Conservation (phyloP, 805 yeast species). For the Ogataea ganodermae region DNA sequence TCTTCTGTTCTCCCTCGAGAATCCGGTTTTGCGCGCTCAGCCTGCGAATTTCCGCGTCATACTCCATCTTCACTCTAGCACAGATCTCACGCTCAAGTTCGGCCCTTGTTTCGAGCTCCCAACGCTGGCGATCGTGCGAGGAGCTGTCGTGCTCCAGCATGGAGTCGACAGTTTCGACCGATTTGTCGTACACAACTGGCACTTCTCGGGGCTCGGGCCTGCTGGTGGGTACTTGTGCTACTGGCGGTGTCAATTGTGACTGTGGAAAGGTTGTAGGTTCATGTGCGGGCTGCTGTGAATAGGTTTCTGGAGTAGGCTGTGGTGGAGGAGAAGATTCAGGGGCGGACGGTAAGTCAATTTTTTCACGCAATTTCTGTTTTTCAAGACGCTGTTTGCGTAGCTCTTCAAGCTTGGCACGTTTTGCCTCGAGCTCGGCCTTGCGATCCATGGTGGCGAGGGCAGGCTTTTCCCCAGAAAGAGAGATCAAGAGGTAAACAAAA, state of each 20-base stretch:
- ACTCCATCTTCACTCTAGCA: slow-evolving; percentile 14
- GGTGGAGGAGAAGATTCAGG: background rate
- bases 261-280: too few species aligned
- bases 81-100: slow-evolving; percentile 18
- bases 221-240: background rate
- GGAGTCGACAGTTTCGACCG: slow-evolving; percentile 22
- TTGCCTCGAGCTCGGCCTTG: slow-evolving; percentile 46
- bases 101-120: slow-evolving; percentile 15
- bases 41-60: slow-evolving; percentile 9
- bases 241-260: background rate
- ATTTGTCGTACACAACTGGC: slow-evolving; percentile 19
- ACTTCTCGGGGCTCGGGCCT: background rate
- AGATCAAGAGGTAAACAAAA: background rate
- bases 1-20: slow-evolving; percentile 6
- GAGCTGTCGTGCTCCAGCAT: slow-evolving; percentile 12
- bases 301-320: slow-evolving; percentile 1
- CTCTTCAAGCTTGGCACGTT: slow-evolving; percentile 51
- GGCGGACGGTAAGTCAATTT: background rate
- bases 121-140: slow-evolving; percentile 2
- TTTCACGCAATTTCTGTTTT: slow-evolving; percentile 18
- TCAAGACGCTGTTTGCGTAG: slow-evolving; percentile 49
- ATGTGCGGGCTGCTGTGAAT: too few species aligned
- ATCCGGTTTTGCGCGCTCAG: slow-evolving; percentile 9
- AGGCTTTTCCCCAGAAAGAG: background rate
- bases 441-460: slow-evolving; percentile 27